Evolutionary conservation across 1,284 basidiomycete species (phyloP), one percentile per base, ranked within the genome.

Genomic region (Garcileccinum viscosum): DNA sequence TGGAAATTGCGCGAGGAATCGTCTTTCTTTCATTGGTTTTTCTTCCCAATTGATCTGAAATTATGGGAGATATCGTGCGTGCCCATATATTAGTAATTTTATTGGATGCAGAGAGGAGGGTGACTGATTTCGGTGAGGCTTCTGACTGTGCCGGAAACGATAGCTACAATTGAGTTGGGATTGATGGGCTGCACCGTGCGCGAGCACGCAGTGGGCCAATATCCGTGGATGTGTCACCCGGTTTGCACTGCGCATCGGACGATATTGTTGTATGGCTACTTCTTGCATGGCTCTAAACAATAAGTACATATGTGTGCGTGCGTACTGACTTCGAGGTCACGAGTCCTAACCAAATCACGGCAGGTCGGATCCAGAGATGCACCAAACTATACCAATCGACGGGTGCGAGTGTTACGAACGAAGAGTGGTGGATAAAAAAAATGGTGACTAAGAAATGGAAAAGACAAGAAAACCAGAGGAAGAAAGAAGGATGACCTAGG

Each of bases 401-500:
- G 50, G 27, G 50, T 17, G 27, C 50, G 50, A 53, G 50, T 17
- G 24, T 24, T 53, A 15, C 24, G 8, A 53, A 30, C 15, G n/a
- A 44, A 44, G 11, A n/a, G 27, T 53, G 50, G 27, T 53, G 17
- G 50, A 30, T 30, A 30, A 53, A 8, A 53, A 27, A 65, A 47
- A 33, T 2, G 5, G 9, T 17, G 47, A 50, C 6, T 19, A 14
- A 38, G 33, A 59, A 59, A 33, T 4, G 22, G 24, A 59, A 58
- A 33, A 22, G 32, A 33, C 56, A 14, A 15, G 19, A 27, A 12
- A 5, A 30, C 9, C 14, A 44, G 4, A 12, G 30, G n/a, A 47
- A 9, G 5, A 33, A n/a, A 35, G 15, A 19, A 9, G 50, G 8
- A 53, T 4, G 24, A 53, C 62, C 59, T 70, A 75, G 35, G 40